Conservation (phyloP, 2,329 filamentous ascomycete genomes). For the Westerdykella aurantiaca region DNA sequence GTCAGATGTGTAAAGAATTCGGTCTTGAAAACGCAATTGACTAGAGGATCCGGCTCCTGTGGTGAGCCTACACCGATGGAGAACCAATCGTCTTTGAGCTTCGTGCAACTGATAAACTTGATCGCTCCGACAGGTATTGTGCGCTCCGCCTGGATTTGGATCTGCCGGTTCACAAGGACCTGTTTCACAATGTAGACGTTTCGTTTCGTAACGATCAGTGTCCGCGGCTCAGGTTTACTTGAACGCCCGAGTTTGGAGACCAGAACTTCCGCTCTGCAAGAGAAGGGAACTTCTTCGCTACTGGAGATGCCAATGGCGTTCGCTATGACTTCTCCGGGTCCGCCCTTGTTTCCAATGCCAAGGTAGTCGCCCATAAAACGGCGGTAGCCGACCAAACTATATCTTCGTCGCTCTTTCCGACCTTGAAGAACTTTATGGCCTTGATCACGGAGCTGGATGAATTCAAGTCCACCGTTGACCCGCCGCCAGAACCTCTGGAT, state of each 20-base stretch:
- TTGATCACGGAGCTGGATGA: conserved; percentile 78
- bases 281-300: conserved; percentile 77
- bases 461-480: conserved; percentile 84
- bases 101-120: conserved; percentile 78
- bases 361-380: conserved; percentile 94
- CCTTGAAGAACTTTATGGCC: conserved; percentile 76
- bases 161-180: conserved; percentile 71
- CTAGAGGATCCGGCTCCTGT: conserved; percentile 85
- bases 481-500: conserved; percentile 96
- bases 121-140: conserved; percentile 80
- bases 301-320: conserved; percentile 63
- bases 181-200: conserved; percentile 89
- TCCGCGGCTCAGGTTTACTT: conserved; percentile 84
- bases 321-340: conserved; percentile 75
- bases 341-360: conserved; percentile 72
- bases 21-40: conserved; percentile 93
- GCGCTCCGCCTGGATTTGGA: conserved; percentile 74
- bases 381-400: conserved; percentile 84
- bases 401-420: conserved; percentile 84
- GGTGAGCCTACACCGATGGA: conserved; percentile 82
- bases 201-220: conserved; percentile 74
- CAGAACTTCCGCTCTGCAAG: conserved; percentile 81
- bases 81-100: conserved; percentile 91
- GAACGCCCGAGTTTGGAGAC: conserved; percentile 95
- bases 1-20: conserved; percentile 93